Base-by-base conservation (phyloP, 768 basidiomycete genomes). In the Phanerochaete sordida region DNA sequence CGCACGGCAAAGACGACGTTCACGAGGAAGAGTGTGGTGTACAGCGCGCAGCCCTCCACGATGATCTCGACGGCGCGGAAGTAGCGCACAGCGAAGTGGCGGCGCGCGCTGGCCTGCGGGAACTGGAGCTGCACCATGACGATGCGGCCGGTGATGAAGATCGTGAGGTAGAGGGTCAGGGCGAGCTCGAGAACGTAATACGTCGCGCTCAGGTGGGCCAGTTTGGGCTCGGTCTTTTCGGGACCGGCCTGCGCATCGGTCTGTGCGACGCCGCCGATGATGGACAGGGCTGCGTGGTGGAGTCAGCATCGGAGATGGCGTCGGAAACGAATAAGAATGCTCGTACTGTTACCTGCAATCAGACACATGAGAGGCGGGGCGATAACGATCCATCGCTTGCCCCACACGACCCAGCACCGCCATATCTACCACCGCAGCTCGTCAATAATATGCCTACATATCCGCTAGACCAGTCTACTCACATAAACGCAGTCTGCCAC, bases 331-430 rank as follows among this genome's bases (percentile, higher is more conserved):
- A 49, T 8, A 26, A 27, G 13, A 31, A 30, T 31, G 23, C 5
- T 48, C 27, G 7, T 24, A 51, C 50, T 11, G n/a, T 51, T 31
- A 16, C 50, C 30, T 30, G 50, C n/a, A 9, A 51, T 33, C 12
- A 51, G 9, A 9, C 23, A 30, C 27, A 33, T 33, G 12, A 51
- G 9, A 8, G 50, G 50, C 19, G 31, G 13, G 7, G n/a, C 50
- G 19, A 51, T n/a, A 3, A 51, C 50, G 3, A 19, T 33, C 50
- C 50, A 51, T 33, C 30, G 50, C n/a, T 51, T 51, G 4, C 50
- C 50, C 50, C 50, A 51, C 30, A 51, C 50, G n/a, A 51, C 50
- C 50, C 50, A 51, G 50, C 50, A 51, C 9, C 50, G 50, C 50
- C 50, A 51, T 9, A 51, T 51, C 50, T 51, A 21, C 11, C 5